Conservation (phyloP, 2,329 filamentous ascomycete species). For the Phialophora tarda region DNA sequence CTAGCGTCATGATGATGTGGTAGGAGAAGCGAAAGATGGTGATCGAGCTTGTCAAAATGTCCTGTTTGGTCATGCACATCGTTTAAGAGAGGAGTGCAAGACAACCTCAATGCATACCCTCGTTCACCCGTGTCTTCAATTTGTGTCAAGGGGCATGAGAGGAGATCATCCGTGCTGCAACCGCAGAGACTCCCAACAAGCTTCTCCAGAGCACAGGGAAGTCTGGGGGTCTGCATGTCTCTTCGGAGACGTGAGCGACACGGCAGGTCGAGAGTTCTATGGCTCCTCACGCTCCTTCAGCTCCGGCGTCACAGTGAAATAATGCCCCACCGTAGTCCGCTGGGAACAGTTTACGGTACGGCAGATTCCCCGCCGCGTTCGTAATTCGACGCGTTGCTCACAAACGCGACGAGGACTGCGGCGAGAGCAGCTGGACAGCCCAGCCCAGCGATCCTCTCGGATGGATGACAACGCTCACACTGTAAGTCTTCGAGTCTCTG, state of each 20-base stretch:
- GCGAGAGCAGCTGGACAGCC: neutral
- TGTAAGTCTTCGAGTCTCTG: slow-evolving; percentile 4
- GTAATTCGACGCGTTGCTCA: neutral
- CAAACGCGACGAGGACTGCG: neutral
- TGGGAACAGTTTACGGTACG: neutral
- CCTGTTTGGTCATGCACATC: neutral
- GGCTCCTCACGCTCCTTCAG: neutral
- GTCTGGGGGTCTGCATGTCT: neutral
- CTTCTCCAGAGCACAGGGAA: neutral
- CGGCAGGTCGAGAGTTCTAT: neutral
- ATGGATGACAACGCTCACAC: slow-evolving; percentile 30
- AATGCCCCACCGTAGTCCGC: neutral
- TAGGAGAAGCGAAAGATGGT: slow-evolving; percentile 4
- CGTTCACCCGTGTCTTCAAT: slow-evolving; percentile 9
- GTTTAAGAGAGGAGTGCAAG: slow-evolving; percentile 11
- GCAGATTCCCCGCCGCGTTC: neutral
- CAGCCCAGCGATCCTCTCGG: neutral
- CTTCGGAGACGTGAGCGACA: neutral
- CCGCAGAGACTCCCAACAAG: neutral
- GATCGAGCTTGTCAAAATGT: slow-evolving; percentile 9
- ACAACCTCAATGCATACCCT: slow-evolving; percentile 4
- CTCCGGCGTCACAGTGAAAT: neutral
- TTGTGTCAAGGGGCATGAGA: slow-evolving; percentile 6
- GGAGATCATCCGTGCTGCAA: neutral
- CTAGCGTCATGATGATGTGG: neutral